Base-by-base conservation (phyloP, 345 rosid genomes). In the Lepidium didymum region DNA sequence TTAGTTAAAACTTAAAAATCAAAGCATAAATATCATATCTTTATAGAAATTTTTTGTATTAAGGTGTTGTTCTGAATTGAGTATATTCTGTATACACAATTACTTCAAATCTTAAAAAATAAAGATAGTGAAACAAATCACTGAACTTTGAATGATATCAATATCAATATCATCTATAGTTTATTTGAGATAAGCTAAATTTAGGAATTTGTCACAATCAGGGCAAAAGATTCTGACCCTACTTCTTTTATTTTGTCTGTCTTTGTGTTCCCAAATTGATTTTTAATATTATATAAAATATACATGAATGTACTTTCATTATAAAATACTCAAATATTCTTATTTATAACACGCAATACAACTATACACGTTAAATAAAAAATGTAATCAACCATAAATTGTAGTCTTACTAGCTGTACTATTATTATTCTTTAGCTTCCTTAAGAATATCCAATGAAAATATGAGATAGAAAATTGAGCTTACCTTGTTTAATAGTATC, bases 151-250 rank as follows among this genome's bases (percentile, higher is more conserved):
- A 21, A 21, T 49, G 45, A 35, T 12, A 21, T 4, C 2, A 25
- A 1, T 25, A 25, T 4, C 2, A 3, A 25, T 2, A 25, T 63
- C 0, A 35, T 35, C 19, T 12, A 29, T 0, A 10, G 16, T 29
- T 61, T 43, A 7, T 11, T 47, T 47, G 56, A 23, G 56, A 18
- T 49, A 64, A 49, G 45, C 68, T 49, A 37, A 27, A 33, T 64
- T 35, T 64, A 35, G 57, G 57, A 64, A 49, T 13, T 64, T 64
- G 46, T 64, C 68, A 19, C 56, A 49, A 49, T 63, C 68, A 8
- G 10, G 23, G 1, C 3, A 63, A 62, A 63, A 19, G 1, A 63
- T 34, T 35, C 5, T 6, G 43, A 19, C 37, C 43, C 49, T 25
- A 37, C 69, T 15, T 37, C 47, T 37, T 50, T 50, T 13, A 21